A percentile compares a stretch with the other conserved stretches of the same genome.
These are phyloP conservation scores for Aureobasidium musti DNA, from an alignment of 2,329 filamentous ascomycete species.

Conservation along the genomic window DNA sequence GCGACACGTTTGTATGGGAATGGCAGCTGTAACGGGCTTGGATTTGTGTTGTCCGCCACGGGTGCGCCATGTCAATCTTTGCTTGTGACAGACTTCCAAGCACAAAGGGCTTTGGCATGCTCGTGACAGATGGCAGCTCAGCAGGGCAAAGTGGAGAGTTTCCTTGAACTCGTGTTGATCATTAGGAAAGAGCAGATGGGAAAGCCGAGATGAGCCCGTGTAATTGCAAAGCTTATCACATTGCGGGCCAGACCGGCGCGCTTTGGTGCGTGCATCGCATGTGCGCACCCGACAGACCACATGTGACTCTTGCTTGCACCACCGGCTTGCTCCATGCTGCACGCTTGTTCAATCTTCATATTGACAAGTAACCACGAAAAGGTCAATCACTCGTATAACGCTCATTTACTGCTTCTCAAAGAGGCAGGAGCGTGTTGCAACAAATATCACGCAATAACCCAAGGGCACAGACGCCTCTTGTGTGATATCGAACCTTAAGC, in stretches of 20 bases:
- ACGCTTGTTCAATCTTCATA: neutral
- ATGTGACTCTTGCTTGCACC: constrained; percentile 4
- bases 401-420: neutral
- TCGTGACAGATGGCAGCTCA: constrained; percentile 11
- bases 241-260: constrained; percentile 5
- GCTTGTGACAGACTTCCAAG: neutral
- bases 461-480: neutral
- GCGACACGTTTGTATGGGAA: neutral
- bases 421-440: neutral
- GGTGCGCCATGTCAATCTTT: neutral
- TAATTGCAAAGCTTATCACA: constrained; percentile 21
- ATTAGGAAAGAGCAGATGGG: neutral
- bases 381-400: neutral
- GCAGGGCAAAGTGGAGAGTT: constrained; percentile 6
- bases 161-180: constrained; percentile 6
- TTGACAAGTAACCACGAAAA: neutral
- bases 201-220: constrained; percentile 19
- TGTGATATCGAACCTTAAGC: neutral
- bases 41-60: neutral
- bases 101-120: neutral
- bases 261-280: neutral
- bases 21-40: neutral
- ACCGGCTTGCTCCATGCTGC: neutral
- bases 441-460: neutral
- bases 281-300: neutral